phyloP scores from a whole-genome alignment of 495 filamentous ascomycete genomes.

The Penicillium odoratum region DNA sequence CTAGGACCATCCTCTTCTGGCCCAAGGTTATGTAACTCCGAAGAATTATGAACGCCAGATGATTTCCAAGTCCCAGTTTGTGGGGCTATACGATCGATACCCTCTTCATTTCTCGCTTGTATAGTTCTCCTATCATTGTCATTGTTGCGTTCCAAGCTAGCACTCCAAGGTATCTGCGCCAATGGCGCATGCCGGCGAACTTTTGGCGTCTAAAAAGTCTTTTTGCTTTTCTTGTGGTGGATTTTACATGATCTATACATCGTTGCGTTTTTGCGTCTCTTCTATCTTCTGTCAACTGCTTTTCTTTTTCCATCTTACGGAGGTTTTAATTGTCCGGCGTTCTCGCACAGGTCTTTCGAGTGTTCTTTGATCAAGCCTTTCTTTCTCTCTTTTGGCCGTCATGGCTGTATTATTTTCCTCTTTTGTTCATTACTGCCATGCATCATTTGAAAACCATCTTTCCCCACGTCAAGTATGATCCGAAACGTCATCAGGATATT shows the following conservation, averaged over 20 bases:
- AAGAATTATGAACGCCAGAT: slow-evolving; percentile 16
- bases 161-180: slow-evolving; percentile 27
- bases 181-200: slow-evolving; percentile 28
- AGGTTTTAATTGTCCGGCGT: slow-evolving; percentile 25
- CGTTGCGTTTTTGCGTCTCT: slow-evolving; percentile 6
- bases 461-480: not conserved
- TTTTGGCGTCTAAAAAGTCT: slow-evolving; percentile 30
- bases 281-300: slow-evolving; percentile 4
- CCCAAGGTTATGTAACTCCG: slow-evolving; percentile 5
- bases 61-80: slow-evolving; percentile 20
- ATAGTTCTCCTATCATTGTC: slow-evolving; percentile 26
- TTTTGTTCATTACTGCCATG: slow-evolving; percentile 21
- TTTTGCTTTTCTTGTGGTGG: slow-evolving; percentile 17
- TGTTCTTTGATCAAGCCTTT: slow-evolving; percentile 34
- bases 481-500: not conserved
- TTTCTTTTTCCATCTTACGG: slow-evolving; percentile 9
- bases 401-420: slow-evolving; percentile 38
- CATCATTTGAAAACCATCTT: slow-evolving; percentile 5
- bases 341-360: slow-evolving; percentile 18
- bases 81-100: slow-evolving; percentile 31
- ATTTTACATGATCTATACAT: slow-evolving; percentile 15
- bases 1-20: slow-evolving; percentile 6
- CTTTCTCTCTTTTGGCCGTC: slow-evolving; percentile 24
- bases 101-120: slow-evolving; percentile 34
- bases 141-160: slow-evolving; percentile 27